phyloP scores from a whole-genome alignment of 2,329 filamentous ascomycete species.

The Acrodontium crateriforme region DNA sequence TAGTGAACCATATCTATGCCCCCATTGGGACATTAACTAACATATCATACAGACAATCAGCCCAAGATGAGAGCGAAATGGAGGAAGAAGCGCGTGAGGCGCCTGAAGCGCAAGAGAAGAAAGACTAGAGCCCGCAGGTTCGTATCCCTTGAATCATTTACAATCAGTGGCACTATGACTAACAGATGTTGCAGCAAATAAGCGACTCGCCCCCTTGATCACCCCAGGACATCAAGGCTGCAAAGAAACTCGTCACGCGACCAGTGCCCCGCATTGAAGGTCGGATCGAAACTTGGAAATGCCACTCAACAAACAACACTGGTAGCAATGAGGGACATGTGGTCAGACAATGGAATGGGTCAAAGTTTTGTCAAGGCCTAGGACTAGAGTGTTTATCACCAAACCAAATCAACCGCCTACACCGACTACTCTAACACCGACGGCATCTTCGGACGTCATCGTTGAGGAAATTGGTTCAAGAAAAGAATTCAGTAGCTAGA shows the following conservation, averaged over 20 bases:
- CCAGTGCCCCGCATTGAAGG: conserved; percentile 20
- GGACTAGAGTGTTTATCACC: too few relatives aligned
- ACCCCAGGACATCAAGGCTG: too few relatives aligned
- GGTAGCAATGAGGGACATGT: conserved; percentile 3
- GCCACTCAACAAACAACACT: conserved; percentile 10
- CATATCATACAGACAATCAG: conserved; percentile 19
- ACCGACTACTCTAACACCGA: conserved; percentile 17
- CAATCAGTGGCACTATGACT: conserved; percentile 5
- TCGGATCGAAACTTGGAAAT: conserved; percentile 21
- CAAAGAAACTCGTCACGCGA: conserved; percentile 19
- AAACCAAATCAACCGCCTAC: conserved; percentile 1
- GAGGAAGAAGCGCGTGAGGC: conserved; percentile 99
- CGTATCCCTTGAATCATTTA: conserved; percentile 28
- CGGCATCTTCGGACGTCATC: conserved; percentile 6
- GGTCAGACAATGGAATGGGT: conserved; percentile 6
- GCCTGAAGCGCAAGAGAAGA: conserved; percentile 99
- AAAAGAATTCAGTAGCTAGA: conserved; percentile 3
- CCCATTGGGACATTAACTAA: conserved; percentile 2
- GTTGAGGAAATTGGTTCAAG: conserved; percentile 11
- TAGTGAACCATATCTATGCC: conserved; percentile 7
- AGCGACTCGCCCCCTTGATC: conserved; percentile 36
- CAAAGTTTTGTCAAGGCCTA: conserved; percentile 4
- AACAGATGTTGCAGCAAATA: conserved; percentile 24
- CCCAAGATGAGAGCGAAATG: conserved; percentile 85
- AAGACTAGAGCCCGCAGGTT: conserved; percentile 98